Base-by-base conservation (phyloP, 352 stramenopile species). In the Globisporangium carolinianum region DNA sequence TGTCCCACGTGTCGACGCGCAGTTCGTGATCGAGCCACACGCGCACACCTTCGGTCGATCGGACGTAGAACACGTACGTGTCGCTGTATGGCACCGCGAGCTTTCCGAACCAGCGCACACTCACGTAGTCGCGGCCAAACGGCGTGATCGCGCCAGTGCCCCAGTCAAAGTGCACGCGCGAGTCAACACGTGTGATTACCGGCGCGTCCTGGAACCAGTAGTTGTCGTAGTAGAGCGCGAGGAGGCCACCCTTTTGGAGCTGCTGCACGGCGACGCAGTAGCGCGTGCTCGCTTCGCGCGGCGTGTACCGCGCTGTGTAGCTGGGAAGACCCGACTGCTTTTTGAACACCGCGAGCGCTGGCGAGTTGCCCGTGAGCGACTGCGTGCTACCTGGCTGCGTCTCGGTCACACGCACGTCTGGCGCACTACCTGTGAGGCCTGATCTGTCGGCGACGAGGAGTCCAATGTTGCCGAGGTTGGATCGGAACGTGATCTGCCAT, bases 71-170 rank as follows among this genome's bases (percentile, higher is more conserved):
- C 12, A 97, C 94, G 57, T 98, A 98, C 2, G 73, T 72, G 47
- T 98, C 96, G 5, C 69, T 83, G 8, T 65, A 71, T 0, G 79
- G 70, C 12, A 86, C 79, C 4, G 67, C 58, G 32, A 99, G 67
- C 68, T 99, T 99, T 54, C 96, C 96, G 58, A 85, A 91, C 92
- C 92, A 98, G 0, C 94, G 79, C 46, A 96, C 86, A 54, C 91
- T 98, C 12, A 98, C 90, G 63, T 98, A 98, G 60, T 99, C 95
- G 18, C 91, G 75, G 5, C 91, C 91, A 60, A 95, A 98, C 36
- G 84, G 75, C 4, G 95, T 98, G 53, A 99, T 92, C 35, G 87
- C 59, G 15, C 78, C 75, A n/a, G 83, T 85, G 10, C 94, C 94
- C 87, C 88, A 97, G 65, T 95, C 72, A 56, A 97, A 97, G 14